These are phyloP conservation scores for Solanum ossicruentum DNA, from an alignment of 257 asterid genomes.

Conservation along the genomic window DNA sequence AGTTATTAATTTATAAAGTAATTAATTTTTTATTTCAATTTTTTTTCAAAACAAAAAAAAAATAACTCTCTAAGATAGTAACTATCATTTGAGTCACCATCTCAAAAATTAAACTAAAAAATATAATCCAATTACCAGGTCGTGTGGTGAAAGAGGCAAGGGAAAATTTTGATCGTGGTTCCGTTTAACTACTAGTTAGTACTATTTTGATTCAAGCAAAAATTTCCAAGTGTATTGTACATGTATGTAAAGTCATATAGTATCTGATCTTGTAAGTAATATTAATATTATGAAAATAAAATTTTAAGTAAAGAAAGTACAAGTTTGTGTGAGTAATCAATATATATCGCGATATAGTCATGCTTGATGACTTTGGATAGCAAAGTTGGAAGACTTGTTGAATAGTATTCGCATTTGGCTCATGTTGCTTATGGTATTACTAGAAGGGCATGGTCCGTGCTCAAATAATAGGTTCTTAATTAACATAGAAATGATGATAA, in stretches of 20 bases:
- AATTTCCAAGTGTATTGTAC: neutral
- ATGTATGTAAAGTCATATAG: neutral
- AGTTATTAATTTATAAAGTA: neutral
- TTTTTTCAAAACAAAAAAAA: neutral
- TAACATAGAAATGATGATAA: too few relatives aligned
- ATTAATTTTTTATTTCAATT: neutral
- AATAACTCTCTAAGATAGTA: accelerated
- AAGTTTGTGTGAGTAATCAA: neutral
- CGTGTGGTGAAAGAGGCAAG: neutral
- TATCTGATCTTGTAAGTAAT: neutral
- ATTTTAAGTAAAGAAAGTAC: neutral
- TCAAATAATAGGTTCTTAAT: too few relatives aligned
- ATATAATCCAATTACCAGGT: too few relatives aligned
- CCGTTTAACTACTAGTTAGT: too few relatives aligned
- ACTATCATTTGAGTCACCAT: too few relatives aligned
- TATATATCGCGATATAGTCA: neutral
- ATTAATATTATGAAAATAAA: neutral
- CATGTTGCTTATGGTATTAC: too few relatives aligned
- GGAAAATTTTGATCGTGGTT: neutral
- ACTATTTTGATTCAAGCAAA: neutral
- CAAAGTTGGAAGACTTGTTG: neutral
- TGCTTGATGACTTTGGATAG: neutral
- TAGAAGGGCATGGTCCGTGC: too few relatives aligned
- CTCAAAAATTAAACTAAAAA: neutral
- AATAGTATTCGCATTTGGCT: neutral